These are phyloP conservation scores for Phaseolus lunatus DNA, from an alignment of 306 rosid genomes.

Conservation along the genomic window DNA sequence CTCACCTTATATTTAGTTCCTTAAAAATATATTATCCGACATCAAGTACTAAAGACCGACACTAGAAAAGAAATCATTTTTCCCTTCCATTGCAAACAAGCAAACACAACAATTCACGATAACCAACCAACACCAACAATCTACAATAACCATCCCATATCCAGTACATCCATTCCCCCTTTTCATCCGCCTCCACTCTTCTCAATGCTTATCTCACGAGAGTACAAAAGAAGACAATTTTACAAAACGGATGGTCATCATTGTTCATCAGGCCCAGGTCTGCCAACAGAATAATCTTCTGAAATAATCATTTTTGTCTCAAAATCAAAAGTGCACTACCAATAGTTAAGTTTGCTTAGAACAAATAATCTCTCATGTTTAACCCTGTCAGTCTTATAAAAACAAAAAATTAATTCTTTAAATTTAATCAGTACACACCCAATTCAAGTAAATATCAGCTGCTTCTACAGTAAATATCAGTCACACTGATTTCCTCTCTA, in stretches of 20 bases:
- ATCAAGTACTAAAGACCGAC: neutral
- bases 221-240: neutral
- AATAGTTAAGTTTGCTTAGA: neutral
- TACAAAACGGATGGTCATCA: neutral
- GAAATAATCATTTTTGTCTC: neutral
- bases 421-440: neutral
- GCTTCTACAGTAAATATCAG: neutral
- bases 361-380: neutral
- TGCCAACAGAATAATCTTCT: neutral
- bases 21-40: neutral
- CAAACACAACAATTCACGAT: neutral
- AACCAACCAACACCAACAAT: conserved; percentile 3
- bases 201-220: neutral
- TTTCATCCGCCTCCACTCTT: neutral
- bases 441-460: neutral
- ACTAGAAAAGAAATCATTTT: neutral
- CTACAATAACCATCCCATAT: neutral
- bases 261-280: neutral
- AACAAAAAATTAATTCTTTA: neutral
- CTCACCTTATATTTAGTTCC: conserved; percentile 7
- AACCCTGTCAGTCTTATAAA: neutral
- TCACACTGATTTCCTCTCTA: neutral
- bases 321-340: neutral
- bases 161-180: conserved; percentile 1
- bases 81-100: neutral